Conservation (phyloP, 257 asterid genomes). For the Solanum medicagineum region DNA sequence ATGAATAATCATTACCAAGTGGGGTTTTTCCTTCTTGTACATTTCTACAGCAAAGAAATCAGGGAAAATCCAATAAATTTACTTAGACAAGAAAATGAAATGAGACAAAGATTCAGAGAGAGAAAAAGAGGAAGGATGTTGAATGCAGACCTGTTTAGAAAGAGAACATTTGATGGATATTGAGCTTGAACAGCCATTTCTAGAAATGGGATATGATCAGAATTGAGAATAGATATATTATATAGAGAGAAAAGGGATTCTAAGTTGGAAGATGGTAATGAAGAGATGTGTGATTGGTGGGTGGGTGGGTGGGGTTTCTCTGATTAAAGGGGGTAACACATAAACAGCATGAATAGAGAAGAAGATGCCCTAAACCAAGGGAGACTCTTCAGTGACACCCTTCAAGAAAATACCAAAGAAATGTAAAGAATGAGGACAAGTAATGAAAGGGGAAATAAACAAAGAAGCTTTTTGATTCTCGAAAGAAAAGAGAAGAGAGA, state of each 20-base stretch:
- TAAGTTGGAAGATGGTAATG: background rate
- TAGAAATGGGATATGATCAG: background rate
- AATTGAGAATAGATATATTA: background rate
- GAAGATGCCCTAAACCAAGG: conserved; percentile 13
- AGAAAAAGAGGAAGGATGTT: background rate
- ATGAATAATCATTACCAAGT: conserved; percentile 7
- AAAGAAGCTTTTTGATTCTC: background rate
- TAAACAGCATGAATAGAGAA: conserved; percentile 15
- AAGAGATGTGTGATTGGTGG: background rate
- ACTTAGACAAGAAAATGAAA: background rate
- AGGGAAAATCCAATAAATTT: background rate
- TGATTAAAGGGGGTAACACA: conserved; percentile 21
- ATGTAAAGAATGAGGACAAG: background rate
- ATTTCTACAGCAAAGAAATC: conserved; percentile 10
- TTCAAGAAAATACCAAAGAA: background rate
- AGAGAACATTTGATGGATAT: conserved; percentile 30
- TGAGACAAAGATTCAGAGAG: background rate
- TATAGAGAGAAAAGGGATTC: background rate
- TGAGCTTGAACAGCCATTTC: conserved; percentile 48
- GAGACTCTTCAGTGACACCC: conserved; percentile 12
- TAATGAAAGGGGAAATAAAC: background rate
- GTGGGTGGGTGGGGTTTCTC: background rate
- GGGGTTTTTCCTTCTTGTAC: conserved; percentile 19
- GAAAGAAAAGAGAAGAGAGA: background rate
- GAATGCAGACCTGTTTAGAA: conserved; percentile 22